Conservation (phyloP, 225 moss, liverwort and hornwort species). For the Asterella californica region DNA sequence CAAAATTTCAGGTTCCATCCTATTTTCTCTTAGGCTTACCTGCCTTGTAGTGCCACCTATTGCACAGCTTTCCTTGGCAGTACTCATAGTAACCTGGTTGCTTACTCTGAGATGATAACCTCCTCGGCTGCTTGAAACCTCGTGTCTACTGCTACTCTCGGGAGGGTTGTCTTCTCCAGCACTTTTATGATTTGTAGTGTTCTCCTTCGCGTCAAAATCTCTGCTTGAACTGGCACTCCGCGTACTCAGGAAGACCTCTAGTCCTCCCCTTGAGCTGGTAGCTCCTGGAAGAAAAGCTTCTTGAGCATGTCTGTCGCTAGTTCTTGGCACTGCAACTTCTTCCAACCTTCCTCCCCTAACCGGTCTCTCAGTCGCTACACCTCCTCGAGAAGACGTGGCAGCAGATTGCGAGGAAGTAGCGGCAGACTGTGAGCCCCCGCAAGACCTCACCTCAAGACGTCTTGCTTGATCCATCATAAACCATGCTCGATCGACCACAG, state of each 20-base stretch:
- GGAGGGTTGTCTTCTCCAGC: slow-evolving; percentile 36
- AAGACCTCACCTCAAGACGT: slow-evolving; percentile 42
- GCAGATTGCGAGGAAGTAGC: slow-evolving; percentile 13
- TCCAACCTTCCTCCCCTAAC: slow-evolving; percentile 17
- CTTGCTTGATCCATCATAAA: slow-evolving; percentile 74
- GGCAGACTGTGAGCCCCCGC: slow-evolving; percentile 16
- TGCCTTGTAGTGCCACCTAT: slow-evolving; percentile 17
- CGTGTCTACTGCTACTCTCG: slow-evolving; percentile 42
- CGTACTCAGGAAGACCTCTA: slow-evolving; percentile 22
- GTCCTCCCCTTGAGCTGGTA: slow-evolving; percentile 38
- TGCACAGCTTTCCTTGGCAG: slow-evolving; percentile 33
- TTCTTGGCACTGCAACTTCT: slow-evolving; percentile 33
- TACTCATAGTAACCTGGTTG: slow-evolving; percentile 32
- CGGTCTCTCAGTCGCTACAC: slow-evolving; percentile 30
- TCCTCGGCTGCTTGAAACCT: slow-evolving; percentile 41
- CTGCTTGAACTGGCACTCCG: slow-evolving; percentile 31
- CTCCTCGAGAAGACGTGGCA: slow-evolving; percentile 13
- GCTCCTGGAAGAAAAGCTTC: slow-evolving; percentile 35
- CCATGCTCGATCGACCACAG: slow-evolving; percentile 73
- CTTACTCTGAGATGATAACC: slow-evolving; percentile 38
- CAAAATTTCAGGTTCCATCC: slow-evolving; percentile 24
- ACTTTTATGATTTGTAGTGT: slow-evolving; percentile 15
- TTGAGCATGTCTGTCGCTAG: slow-evolving; percentile 40
- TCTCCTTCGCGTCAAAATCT: slow-evolving; percentile 29
- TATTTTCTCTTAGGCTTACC: slow-evolving; percentile 20